Evolutionary conservation across 1,139 yeast species (phyloP), one percentile per base, ranked within the genome.

Genomic region (Yamadazyma songkhlaensis): DNA sequence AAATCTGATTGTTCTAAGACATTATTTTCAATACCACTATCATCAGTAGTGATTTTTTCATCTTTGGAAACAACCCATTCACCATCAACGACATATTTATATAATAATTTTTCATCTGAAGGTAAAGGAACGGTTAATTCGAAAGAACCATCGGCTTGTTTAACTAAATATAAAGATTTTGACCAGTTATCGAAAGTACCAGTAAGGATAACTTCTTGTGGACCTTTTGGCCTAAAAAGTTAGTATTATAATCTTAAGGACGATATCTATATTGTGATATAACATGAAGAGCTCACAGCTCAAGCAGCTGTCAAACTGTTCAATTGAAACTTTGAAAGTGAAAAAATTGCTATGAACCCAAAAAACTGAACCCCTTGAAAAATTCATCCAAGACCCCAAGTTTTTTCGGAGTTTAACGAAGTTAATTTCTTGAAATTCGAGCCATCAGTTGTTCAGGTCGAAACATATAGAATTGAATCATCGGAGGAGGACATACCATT

Each of bases 161-260:
- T 77, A 34, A 79, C 78, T 45, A 84, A 66, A 28, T 77, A 77
- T 40, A 75, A 64, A 1, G 79, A 59, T 46, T 81, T 74, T 31
- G 75, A 57, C 95, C 95, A 85, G 50, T 79, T 65, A 57, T 84
- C 92, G 59, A 85, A 84, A 35, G 82, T 72, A 45, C 95, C 95
- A 22, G 92, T 83, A 42, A 85, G 80, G 44, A 77, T 67, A 39
- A 85, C 92, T 33, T 78, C 79, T 34, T 68, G 43, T n/a, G 92
- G 88, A 44, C 92, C 90, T 24, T 76, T 59, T 26, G 90, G 90
- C 90, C 89, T 77, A 53, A 25, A 24, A 17, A 7, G 53, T 50
- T 50, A 50, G 54, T 49, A 39, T 38, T 29, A n/a, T 9, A 25
- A n/a, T 25, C 13, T 25, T 25, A 4, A 25, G 4, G 6, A 17